Evolutionary conservation across 2,329 filamentous ascomycete genomes (phyloP).

Genomic region (Stachybotrys echinatus): DNA sequence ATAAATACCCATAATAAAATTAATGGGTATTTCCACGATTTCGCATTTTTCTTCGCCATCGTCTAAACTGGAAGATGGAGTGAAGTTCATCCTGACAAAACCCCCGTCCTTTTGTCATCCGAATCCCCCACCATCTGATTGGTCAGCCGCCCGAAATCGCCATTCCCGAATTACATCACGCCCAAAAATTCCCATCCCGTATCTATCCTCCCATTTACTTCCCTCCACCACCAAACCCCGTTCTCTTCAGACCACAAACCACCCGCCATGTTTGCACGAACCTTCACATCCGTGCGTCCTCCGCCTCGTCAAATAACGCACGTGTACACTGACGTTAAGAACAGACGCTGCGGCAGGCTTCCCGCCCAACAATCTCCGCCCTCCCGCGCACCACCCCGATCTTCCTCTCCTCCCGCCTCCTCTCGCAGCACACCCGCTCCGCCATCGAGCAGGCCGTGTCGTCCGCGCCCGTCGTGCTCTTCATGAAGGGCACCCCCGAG

Average conservation of each 20-base stretch:
- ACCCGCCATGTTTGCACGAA: conserved; percentile 17
- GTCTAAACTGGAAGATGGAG: too few relatives aligned
- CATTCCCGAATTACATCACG: conserved; percentile 11
- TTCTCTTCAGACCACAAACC: not conserved
- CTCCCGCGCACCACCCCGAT: conserved; percentile 20
- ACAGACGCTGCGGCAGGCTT: conserved; percentile 19
- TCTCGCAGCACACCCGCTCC: conserved; percentile 72
- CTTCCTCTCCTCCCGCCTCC: conserved; percentile 47
- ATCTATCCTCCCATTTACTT: not conserved
- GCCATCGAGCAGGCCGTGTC: conserved; percentile 88
- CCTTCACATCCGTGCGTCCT: conserved; percentile 15
- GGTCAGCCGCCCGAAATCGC: conserved; percentile 8
- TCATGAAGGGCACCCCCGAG: conserved; percentile 99
- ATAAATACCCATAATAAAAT: too few relatives aligned
- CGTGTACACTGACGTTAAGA: too few relatives aligned
- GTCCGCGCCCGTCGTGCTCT: conserved; percentile 88
- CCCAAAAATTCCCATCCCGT: conserved; percentile 5
- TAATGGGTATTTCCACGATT: too few relatives aligned
- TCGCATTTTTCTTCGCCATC: too few relatives aligned
- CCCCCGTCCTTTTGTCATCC: too few relatives aligned
- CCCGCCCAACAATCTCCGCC: conserved; percentile 29
- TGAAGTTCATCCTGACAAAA: too few relatives aligned
- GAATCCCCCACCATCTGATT: too few relatives aligned
- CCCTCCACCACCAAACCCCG: not conserved
- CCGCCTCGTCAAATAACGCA: not conserved